Base-by-base conservation (phyloP, 176 grass and related monocot genomes). In the Tillandsia fasciculata region DNA sequence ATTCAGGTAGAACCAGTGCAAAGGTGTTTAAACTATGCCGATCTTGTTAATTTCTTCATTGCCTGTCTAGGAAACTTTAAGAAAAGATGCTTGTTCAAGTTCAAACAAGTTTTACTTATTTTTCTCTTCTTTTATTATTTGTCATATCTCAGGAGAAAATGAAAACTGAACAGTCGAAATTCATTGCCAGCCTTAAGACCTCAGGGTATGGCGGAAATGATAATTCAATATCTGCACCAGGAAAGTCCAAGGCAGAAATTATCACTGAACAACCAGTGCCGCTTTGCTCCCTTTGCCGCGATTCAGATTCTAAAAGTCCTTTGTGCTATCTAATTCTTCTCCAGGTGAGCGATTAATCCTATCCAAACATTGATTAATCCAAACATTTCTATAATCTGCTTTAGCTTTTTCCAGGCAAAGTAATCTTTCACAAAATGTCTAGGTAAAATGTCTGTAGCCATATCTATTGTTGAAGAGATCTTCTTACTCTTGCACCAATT, bases 261-360 rank as follows among this genome's bases (percentile, higher is more conserved):
- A 49, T 54, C 56, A 64, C 78, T 56, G 82, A 94, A 80, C 87
- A 90, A 59, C 73, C 82, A 4, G 49, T 76, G 42, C 85, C 85
- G 70, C 79, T 94, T 84, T 99, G 95, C 70, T 90, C 95, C 14
- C 70, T 99, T 18, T 99, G 95, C 74, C 87, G 81, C 29, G 95
- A 99, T 28, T 83, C 95, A 9, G 78, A 92, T 79, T 87, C 87
- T 8, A 88, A 88, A 78, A 99, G 95, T 83, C 82, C 95, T 74
- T 71, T 99, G 68, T 99, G 95, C 73, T 99, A 86, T 78, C 69
- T 99, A 78, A 84, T 99, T 78, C 95, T 99, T 88, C 87, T 99
- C 74, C 95, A 99, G 95, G 95, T 88, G 82, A 75, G 75, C 12
- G 53, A 50, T 49, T 48, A 48, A 11, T 48, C 18, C 33, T 7